Base-by-base conservation (phyloP, 2,329 filamentous ascomycete species). In the Diaporthe sp. region DNA sequence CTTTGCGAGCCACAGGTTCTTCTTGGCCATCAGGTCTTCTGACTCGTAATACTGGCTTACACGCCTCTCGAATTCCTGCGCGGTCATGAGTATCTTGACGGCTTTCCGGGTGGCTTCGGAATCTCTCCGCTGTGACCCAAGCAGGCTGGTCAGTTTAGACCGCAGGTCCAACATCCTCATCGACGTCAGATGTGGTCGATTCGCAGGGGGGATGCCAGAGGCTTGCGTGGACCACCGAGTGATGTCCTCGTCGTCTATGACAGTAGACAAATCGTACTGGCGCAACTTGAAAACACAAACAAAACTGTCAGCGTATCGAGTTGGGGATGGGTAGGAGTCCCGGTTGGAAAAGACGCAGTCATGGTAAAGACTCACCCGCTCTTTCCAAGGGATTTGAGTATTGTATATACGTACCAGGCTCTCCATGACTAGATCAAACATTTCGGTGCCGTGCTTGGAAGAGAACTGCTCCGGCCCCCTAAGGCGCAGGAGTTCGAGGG, bases 361-460 rank as follows among this genome's bases (percentile, higher is more conserved):
- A 45, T 15, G 33, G 40, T 5, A 22, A 13, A 40, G 19, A 64
- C n/a, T 60, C 55, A 72, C 55, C 55, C 38, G 33, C 69, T 71
- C 54, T 60, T 61, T 52, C 58, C 60, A 73, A 25, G 64, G 64
- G 45, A 67, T 22, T 52, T 67, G 22, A 15, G 38, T 33, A 2
- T 68, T 52, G n/a, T 22, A 54, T 38, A 40, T 40, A 68, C 71
- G 60, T 68, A 73, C 71, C 38, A 73, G 61, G 35, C 61, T 55
- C 54, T 58, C 45, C 71, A 73, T 73, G 13, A 73, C 71, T 4
- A 73, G 45, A 33, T 73, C 60, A 47, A 73, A 73, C 60, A 73
- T 73, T 30, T 68, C 71, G 3, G 60, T 73, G 35, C 71, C 71
- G 45, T 73, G 71, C 3, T 30, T 57, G 22, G 71, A 67, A 47